These are phyloP conservation scores for Eutypella sp. DNA, from an alignment of 2,329 filamentous ascomycete genomes.

Conservation along the genomic window DNA sequence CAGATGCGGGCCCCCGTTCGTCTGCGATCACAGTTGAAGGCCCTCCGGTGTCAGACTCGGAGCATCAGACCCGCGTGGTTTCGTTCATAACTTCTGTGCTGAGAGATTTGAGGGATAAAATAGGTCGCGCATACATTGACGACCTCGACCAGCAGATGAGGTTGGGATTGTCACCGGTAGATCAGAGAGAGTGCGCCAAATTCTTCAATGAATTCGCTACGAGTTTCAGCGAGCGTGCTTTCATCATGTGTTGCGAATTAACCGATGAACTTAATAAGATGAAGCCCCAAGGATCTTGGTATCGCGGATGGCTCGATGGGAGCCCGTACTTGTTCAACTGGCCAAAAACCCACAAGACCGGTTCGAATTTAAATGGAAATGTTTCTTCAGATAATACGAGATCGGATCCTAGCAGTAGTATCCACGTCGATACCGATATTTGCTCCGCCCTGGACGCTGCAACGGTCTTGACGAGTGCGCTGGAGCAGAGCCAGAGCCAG, in stretches of 20 bases:
- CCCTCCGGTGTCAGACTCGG: neutral
- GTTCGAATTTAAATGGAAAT: neutral
- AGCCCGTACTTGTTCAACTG: neutral
- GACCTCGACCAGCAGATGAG: neutral
- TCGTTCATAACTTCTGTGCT: neutral
- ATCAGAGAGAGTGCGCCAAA: neutral
- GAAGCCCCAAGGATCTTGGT: neutral
- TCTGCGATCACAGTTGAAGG: neutral
- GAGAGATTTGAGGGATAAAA: neutral
- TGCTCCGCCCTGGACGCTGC: too few species aligned
- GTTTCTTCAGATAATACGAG: neutral
- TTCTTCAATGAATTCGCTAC: neutral
- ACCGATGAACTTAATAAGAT: neutral
- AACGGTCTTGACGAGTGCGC: neutral
- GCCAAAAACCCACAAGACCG: neutral
- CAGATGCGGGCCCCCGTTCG: neutral
- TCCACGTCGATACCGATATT: too few species aligned
- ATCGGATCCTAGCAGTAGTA: too few species aligned
- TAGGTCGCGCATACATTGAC: neutral
- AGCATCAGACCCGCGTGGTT: neutral
- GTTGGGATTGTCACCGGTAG: neutral
- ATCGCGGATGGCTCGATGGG: neutral
- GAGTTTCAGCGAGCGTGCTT: neutral
- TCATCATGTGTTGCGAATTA: neutral
- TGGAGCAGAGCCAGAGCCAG: neutral